Evolutionary conservation across 2,329 filamentous ascomycete genomes (phyloP).

Genomic region (Curvularia lunata): DNA sequence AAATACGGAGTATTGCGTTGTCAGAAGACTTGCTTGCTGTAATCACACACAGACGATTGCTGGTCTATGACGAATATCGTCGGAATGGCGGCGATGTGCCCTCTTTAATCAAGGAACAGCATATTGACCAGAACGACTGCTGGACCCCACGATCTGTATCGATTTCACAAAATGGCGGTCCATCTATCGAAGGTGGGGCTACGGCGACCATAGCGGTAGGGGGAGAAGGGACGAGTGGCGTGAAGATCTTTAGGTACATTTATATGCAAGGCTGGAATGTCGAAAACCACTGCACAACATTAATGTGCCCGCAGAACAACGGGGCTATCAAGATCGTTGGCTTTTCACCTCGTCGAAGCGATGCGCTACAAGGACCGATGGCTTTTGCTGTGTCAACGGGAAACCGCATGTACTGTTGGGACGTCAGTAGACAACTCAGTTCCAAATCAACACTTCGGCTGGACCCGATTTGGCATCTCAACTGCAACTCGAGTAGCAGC

Average conservation of each 20-base stretch:
- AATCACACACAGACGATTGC: conserved; percentile 26
- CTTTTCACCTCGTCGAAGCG: conserved; percentile 20
- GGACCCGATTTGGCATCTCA: conserved; percentile 16
- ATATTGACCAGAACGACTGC: conserved; percentile 16
- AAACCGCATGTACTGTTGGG: conserved; percentile 28
- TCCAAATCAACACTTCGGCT: neutral
- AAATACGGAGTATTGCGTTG: conserved; percentile 25
- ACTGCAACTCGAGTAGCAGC: conserved; percentile 15
- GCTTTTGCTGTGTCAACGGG: conserved; percentile 26
- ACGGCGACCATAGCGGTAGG: conserved; percentile 28
- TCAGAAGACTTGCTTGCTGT: conserved; percentile 31
- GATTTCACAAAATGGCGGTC: conserved; percentile 20
- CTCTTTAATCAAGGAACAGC: conserved; percentile 8
- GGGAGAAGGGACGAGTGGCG: conserved; percentile 27
- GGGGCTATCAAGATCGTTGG: conserved; percentile 24
- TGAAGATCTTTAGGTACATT: conserved; percentile 26
- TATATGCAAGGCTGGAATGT: conserved; percentile 20
- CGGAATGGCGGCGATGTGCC: conserved; percentile 2
- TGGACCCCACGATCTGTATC: conserved; percentile 29
- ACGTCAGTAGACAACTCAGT: conserved; percentile 6
- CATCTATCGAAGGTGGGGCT: conserved; percentile 7
- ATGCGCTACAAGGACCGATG: conserved; percentile 12
- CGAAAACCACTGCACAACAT: conserved; percentile 11
- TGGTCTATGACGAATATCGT: conserved; percentile 29
- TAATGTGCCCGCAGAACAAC: conserved; percentile 23